Conservation (phyloP, 148 eudicot genomes). For the Vaccinium darrowii region DNA sequence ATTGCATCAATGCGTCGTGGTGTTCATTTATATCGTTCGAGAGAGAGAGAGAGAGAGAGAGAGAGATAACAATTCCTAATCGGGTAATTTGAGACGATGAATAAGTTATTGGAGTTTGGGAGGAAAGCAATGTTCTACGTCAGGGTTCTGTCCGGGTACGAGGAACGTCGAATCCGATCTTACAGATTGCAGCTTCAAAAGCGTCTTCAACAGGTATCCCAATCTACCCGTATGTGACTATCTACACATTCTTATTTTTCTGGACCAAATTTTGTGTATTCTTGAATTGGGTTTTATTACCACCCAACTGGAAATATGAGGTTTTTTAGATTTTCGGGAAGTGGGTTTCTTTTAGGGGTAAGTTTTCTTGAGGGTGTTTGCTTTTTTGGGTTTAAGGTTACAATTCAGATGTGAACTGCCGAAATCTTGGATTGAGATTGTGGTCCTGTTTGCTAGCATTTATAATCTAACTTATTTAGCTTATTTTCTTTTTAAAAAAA, state of each 20-base stretch:
- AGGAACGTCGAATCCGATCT: conserved; percentile 86
- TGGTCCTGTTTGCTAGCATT: neutral
- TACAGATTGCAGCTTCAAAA: conserved; percentile 67
- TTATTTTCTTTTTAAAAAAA: no score
- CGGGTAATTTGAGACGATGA: conserved; percentile 18
- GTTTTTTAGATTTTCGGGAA: neutral
- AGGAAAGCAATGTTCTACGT: conserved; percentile 86
- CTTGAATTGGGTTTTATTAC: neutral
- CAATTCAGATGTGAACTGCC: neutral
- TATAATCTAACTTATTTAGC: no score
- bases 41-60: neutral
- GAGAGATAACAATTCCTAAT: neutral
- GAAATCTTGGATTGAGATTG: neutral
- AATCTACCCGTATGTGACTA: no score
- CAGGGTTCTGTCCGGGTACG: conserved; percentile 88
- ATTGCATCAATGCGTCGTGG: no score
- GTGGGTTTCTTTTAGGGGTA: neutral
- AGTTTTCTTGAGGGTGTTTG: neutral
- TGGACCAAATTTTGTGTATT: neutral
- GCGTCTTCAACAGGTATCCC: conserved; percentile 58
- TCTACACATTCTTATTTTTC: no score
- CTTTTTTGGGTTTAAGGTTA: neutral
- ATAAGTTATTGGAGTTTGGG: conserved; percentile 64
- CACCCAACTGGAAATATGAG: neutral
- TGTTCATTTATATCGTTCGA: neutral